Base-by-base conservation (phyloP, 148 eudicot genomes). In the Rhododendron molle region DNA sequence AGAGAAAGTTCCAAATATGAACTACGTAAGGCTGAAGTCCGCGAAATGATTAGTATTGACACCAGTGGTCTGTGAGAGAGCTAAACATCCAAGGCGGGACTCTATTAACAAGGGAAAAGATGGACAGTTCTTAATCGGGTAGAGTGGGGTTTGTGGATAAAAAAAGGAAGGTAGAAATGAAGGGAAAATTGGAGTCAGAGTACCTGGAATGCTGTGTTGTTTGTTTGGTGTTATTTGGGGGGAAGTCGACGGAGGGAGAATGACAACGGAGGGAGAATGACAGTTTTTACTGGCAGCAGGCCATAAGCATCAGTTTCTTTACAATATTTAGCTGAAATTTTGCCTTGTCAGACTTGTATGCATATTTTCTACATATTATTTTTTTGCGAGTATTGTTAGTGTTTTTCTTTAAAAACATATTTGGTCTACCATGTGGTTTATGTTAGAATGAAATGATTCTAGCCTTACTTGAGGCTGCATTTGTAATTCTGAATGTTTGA, bases 281-380 rank as follows among this genome's bases (percentile, higher is more conserved):
- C 21, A 38, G 0, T 58, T 60, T 36, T 36, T 40, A 32, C 58
- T 7, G 30, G 32, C 52, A n/a, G 28, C 18, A 16, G 71, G 71
- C 71, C 65, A 58, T 67, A 54, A 56, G 83, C 80, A 40, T 77
- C 50, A 77, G 30, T 77, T 77, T 20, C 80, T 8, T 38, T 60
- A 18, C 46, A 44, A 44, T 44, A 9, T 6, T 44, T 44, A 44
- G 46, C 46, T 7, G 46, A 44, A 44, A 44, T 44, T 44, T 44
- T 44, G 46, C 46, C 46, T 44, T 44, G 46, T 44, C 46, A 8
- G 46, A 44, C 46, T 44, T 60, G 67, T 43, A 38, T 77, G 14
- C 36, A 74, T 74, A 44, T 74, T 74, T 74, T 21, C 78, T 32
- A 34, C 78, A 32, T 74, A 34, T 23, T 44, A 77, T 44, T 1